Conservation (phyloP, 1,284 basidiomycete genomes). For the Leccinum pachyderme region DNA sequence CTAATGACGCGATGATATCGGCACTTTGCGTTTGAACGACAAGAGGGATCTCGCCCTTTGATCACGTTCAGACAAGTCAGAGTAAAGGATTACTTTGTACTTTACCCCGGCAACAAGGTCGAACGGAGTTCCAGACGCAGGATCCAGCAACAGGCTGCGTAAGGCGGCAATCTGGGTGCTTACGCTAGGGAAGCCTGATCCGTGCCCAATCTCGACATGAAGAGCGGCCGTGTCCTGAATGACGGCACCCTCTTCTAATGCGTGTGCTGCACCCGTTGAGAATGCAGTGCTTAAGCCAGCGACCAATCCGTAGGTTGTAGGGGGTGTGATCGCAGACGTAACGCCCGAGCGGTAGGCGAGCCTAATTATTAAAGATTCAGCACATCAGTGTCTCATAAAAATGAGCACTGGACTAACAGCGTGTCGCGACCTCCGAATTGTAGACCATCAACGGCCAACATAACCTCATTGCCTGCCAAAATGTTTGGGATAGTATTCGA, state of each 20-base stretch:
- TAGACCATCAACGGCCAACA: conserved; percentile 72
- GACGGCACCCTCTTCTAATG: conserved; percentile 66
- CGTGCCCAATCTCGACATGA: conserved; percentile 60
- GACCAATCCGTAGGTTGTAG: conserved; percentile 54
- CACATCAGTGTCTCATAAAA: neutral
- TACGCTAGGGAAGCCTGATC: conserved; percentile 44
- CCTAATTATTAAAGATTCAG: conserved; percentile 35
- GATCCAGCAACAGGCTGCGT: conserved; percentile 57
- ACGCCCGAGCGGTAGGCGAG: conserved; percentile 66
- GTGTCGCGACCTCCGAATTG: conserved; percentile 69
- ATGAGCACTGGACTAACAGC: conserved; percentile 45
- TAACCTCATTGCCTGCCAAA: conserved; percentile 51
- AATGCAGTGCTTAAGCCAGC: conserved; percentile 67
- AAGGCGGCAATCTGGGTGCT: conserved; percentile 68
- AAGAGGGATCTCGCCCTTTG: conserved; percentile 52
- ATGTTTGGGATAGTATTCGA: conserved; percentile 41
- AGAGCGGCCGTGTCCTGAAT: conserved; percentile 69
- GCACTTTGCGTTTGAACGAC: conserved; percentile 60
- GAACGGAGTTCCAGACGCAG: conserved; percentile 51
- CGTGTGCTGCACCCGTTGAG: conserved; percentile 60
- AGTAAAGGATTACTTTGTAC: conserved; percentile 1
- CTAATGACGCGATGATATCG: conserved; percentile 77
- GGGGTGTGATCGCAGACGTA: conserved; percentile 64
- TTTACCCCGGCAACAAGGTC: conserved; percentile 42
- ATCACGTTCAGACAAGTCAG: neutral